Base-by-base conservation (phyloP, 805 yeast species). In the Martiniozyma abietophila region DNA sequence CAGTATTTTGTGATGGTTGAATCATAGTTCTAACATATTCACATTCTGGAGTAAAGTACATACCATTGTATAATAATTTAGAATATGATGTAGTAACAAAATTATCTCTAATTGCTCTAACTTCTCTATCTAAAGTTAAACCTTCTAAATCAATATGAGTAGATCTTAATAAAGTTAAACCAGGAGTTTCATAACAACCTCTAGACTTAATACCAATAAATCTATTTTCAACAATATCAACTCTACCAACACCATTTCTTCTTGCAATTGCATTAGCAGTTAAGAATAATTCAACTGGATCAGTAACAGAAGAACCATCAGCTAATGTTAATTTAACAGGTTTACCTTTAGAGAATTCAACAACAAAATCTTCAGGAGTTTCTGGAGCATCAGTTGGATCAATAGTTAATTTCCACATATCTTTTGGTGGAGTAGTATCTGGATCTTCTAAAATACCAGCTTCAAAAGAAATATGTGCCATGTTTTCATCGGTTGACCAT, bases 401-500 rank as follows among this genome's bases (percentile, higher is more conserved):
- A 41, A 81, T 84, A 27, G 96, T 92, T 59, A 92, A 76, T 69
- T 92, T 92, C 98, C 98, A 92, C 98, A 92, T 92, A 62, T 92
- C 98, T 70, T 88, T 89, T 65, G 98, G 98, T 46, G 98, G 98
- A 34, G 98, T 92, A 50, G 89, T 78, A 62, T 92, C 83, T 57
- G 99, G 99, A 67, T 92, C 95, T 68, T 92, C 99, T 55, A 92
- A 76, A 49, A 92, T 92, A 65, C 99, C 99, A 45, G 99, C 99
- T 71, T 92, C 99, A 61, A 83, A 92, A 25, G 97, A 89, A 61
- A 92, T 92, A 65, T 92, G 99, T 30, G 97, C 98, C 76, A 89
- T 69, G 74, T 92, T 92, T 69, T 92, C 99, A 61, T 92, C 99
- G 39, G 98, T 92, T 24, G 97, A 88, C 99, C 99, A 92, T 50